Conservation (phyloP, 129 eudicot species). For the Centaurea solstitialis region DNA sequence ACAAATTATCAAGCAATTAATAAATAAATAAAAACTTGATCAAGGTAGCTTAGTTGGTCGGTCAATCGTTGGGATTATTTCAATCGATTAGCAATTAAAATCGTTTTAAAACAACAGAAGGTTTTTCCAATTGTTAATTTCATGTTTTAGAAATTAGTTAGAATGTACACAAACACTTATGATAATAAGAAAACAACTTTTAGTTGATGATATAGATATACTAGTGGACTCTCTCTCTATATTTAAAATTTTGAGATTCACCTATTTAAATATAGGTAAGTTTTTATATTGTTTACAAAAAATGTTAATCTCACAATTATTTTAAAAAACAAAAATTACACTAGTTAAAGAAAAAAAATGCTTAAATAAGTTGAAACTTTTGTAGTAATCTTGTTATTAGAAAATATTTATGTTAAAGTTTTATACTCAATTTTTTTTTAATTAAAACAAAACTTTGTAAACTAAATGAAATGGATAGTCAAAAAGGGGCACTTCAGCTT, state of each 20-base stretch:
- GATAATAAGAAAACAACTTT: not conserved
- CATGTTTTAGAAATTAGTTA: no score
- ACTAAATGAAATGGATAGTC: not conserved
- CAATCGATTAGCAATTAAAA: not conserved
- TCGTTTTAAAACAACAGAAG: not conserved
- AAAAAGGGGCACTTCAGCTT: constrained; percentile 27
- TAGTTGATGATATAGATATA: no score
- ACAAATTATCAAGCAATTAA: not conserved
- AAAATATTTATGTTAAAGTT: not conserved
- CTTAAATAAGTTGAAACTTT: not conserved
- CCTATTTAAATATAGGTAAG: not conserved
- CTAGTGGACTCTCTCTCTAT: not conserved
- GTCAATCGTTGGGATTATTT: not conserved
- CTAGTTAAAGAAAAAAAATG: no score
- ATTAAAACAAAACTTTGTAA: not conserved
- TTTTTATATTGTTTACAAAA: no score
- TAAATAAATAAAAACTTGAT: no score
- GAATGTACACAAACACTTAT: not conserved
- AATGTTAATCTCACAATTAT: no score
- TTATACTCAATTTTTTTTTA: not conserved
- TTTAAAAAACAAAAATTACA: not conserved
- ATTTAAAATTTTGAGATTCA: not conserved
- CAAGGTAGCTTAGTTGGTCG: not conserved
- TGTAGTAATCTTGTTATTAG: not conserved
- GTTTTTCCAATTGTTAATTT: no score